Percentiles rank a stretch among this genome's conserved stretches.
These are phyloP conservation scores for Cryomyces minteri DNA, from an alignment of 495 filamentous ascomycete genomes.

Conservation along the genomic window DNA sequence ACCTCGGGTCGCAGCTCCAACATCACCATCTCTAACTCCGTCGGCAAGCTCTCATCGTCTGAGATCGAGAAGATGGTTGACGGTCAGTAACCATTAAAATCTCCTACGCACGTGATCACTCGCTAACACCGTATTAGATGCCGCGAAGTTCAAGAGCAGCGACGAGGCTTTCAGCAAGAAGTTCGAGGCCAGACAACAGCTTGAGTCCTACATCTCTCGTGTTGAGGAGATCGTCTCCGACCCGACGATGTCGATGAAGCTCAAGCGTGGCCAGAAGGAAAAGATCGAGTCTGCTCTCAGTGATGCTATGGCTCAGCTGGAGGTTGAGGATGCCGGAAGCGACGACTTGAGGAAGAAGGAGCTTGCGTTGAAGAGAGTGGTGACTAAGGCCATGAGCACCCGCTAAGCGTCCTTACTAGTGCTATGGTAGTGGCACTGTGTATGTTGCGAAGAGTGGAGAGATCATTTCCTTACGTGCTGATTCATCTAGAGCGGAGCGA, in stretches of 20 bases:
- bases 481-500: too few relatives aligned
- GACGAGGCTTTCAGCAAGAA: slow-evolving; percentile 99
- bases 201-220: slow-evolving; percentile 96
- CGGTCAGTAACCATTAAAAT: slow-evolving; percentile 32
- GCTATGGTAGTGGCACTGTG: too few relatives aligned
- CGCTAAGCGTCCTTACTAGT: slow-evolving; percentile 28
- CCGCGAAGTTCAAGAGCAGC: slow-evolving; percentile 94
- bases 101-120: slow-evolving; percentile 6
- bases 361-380: slow-evolving; percentile 88
- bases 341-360: slow-evolving; percentile 99
- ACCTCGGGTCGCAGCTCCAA: slow-evolving; percentile 94
- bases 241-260: slow-evolving; percentile 84
- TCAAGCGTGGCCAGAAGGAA: slow-evolving; percentile 98
- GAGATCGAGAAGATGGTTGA: slow-evolving; percentile 98
- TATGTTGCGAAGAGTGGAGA: too few relatives aligned
- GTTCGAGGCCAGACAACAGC: slow-evolving; percentile 95
- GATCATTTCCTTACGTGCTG: too few relatives aligned
- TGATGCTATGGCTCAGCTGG: slow-evolving; percentile 73
- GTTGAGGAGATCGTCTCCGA: slow-evolving; percentile 98
- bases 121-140: slow-evolving; percentile 33
- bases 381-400: slow-evolving; percentile 92
- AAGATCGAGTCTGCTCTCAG: slow-evolving; percentile 91
- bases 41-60: slow-evolving; percentile 85
- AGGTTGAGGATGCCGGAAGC: slow-evolving; percentile 70
- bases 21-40: slow-evolving; percentile 99